Evolutionary conservation across 2,329 filamentous ascomycete species (phyloP).

Genomic region (Fonsecaea multimorphosa): DNA sequence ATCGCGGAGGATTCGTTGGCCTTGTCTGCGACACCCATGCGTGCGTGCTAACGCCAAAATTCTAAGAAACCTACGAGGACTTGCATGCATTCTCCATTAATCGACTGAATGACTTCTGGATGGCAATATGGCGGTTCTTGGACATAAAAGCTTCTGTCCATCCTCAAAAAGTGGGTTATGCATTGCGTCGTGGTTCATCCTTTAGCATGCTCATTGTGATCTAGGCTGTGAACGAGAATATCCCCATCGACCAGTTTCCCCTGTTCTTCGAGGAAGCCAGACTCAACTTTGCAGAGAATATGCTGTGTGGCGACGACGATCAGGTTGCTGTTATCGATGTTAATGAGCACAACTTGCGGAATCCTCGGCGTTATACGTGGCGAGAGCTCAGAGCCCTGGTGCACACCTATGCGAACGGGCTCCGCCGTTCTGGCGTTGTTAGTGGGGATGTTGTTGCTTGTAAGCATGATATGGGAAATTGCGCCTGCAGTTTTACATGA

Average conservation of each 20-base stretch:
- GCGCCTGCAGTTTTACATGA: neutral
- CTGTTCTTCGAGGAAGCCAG: conserved; percentile 46
- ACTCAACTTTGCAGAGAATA: conserved; percentile 46
- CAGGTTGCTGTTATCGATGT: conserved; percentile 10
- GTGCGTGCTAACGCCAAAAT: neutral
- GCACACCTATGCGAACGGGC: conserved; percentile 45
- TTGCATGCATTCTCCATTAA: conserved; percentile 50
- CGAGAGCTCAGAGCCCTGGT: conserved; percentile 46
- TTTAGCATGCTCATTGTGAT: neutral
- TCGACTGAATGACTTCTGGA: conserved; percentile 50
- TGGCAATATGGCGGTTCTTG: conserved; percentile 48
- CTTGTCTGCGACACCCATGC: neutral
- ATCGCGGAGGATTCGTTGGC: neutral
- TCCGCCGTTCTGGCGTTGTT: conserved; percentile 46
- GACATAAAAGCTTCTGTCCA: conserved; percentile 44
- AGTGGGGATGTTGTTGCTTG: conserved; percentile 45
- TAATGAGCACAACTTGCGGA: conserved; percentile 42
- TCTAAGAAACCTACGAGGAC: conserved; percentile 40
- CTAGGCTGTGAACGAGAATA: conserved; percentile 46
- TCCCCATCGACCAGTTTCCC: conserved; percentile 47
- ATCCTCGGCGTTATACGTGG: conserved; percentile 48
- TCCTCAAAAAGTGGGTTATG: conserved; percentile 26
- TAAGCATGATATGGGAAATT: neutral
- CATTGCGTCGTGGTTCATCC: neutral
- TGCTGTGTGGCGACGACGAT: conserved; percentile 2